phyloP scores from a whole-genome alignment of 2,329 filamentous ascomycete genomes.

The Pseudogymnoascus sp. region DNA sequence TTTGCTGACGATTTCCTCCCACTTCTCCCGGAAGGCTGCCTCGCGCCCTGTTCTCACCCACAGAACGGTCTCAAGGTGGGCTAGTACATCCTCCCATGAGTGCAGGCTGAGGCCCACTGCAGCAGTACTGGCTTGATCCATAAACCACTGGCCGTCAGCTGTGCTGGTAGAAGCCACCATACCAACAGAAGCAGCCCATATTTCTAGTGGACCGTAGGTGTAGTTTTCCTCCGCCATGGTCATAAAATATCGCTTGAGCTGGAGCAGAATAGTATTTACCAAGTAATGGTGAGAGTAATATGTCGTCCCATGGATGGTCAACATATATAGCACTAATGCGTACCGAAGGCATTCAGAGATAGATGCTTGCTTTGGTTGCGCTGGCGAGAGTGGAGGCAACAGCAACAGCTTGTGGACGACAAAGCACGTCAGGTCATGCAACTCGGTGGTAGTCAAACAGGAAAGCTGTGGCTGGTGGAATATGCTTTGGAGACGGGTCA shows the following conservation, averaged over 20 bases:
- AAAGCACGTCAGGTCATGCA: slow-evolving; percentile 51
- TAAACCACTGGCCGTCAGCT: slow-evolving; percentile 28
- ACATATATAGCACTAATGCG: slow-evolving; percentile 43
- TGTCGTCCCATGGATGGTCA: slow-evolving; percentile 46
- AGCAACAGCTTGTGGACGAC: slow-evolving; percentile 44
- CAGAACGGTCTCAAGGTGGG: slow-evolving; percentile 23
- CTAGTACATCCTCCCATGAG: slow-evolving; percentile 23
- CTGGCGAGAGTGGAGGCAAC: slow-evolving; percentile 6
- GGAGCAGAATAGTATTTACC: slow-evolving; percentile 29
- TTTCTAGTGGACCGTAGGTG: slow-evolving; percentile 24
- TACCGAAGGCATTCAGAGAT: slow-evolving; percentile 41
- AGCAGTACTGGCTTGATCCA: slow-evolving; percentile 19
- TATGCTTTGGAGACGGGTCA: slow-evolving; percentile 24
- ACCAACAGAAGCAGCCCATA: slow-evolving; percentile 39
- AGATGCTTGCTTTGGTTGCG: slow-evolving; percentile 14
- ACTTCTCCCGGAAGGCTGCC: slow-evolving; percentile 23
- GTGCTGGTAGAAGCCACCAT: slow-evolving; percentile 31
- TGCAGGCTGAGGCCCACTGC: slow-evolving; percentile 3
- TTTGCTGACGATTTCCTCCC: slow-evolving; percentile 23
- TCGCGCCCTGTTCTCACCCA: slow-evolving; percentile 26
- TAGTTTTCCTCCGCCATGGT: slow-evolving; percentile 13
- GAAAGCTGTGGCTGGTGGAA: slow-evolving; percentile 31
- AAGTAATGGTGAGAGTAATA: slow-evolving; percentile 47
- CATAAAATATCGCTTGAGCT: slow-evolving; percentile 30
- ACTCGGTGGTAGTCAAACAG: slow-evolving; percentile 33